Conservation (phyloP, 805 yeast species). For the Suhomyces emberorum region DNA sequence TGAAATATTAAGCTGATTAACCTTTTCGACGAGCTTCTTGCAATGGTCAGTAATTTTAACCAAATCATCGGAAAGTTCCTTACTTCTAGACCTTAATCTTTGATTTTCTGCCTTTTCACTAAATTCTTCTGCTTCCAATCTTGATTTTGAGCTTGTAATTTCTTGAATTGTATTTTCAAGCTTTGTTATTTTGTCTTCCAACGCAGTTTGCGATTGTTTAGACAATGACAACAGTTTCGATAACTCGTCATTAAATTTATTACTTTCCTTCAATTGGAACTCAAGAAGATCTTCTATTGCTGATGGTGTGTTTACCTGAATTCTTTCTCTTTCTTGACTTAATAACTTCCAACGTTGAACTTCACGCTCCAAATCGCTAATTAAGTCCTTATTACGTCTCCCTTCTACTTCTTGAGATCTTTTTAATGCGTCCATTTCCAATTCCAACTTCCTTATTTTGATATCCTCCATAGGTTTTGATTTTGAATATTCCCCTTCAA, state of each 20-base stretch:
- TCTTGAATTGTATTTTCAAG: slow-evolving; percentile 23
- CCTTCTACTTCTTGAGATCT: slow-evolving; percentile 32
- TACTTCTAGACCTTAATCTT: slow-evolving; percentile 26
- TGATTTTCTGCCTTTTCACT: slow-evolving; percentile 21
- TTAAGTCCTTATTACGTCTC: slow-evolving; percentile 28
- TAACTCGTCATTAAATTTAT: slow-evolving; percentile 24
- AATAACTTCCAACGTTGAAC: neutral
- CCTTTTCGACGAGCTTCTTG: slow-evolving; percentile 26
- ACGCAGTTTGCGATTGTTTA: slow-evolving; percentile 17
- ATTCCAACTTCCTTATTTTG: slow-evolving; percentile 31
- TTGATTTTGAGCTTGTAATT: slow-evolving; percentile 16
- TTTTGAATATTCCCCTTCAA: slow-evolving; percentile 22
- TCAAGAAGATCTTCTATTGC: slow-evolving; percentile 27
- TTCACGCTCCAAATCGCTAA: slow-evolving; percentile 17
- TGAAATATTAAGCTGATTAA: slow-evolving; percentile 15
- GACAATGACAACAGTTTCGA: slow-evolving; percentile 13
- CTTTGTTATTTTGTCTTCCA: slow-evolving; percentile 15
- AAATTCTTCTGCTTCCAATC: slow-evolving; percentile 3
- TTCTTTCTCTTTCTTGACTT: neutral
- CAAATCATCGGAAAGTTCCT: slow-evolving; percentile 29
- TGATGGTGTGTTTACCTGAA: slow-evolving; percentile 1
- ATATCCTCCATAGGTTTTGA: slow-evolving; percentile 38
- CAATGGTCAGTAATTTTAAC: slow-evolving; percentile 26
- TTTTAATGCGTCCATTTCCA: slow-evolving; percentile 37
- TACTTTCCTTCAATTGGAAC: slow-evolving; percentile 32